Evolutionary conservation across 768 basidiomycete genomes (phyloP).

Genomic region (Lactarius akahatsu): DNA sequence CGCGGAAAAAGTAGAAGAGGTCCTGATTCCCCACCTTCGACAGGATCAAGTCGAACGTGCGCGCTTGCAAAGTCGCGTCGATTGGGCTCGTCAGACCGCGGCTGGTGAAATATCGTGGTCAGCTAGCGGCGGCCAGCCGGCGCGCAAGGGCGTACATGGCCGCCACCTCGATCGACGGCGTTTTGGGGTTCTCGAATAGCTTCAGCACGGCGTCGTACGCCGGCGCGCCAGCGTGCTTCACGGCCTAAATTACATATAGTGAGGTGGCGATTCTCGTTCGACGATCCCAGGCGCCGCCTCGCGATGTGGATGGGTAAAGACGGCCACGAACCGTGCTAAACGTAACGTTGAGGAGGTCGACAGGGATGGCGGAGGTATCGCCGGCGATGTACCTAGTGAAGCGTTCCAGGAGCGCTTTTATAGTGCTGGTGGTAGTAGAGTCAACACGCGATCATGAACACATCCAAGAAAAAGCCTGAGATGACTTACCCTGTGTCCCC

Average conservation of each 20-base stretch:
- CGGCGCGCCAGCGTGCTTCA: conserved; percentile 65
- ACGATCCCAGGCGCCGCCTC: not conserved
- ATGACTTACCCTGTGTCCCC: conserved; percentile 43
- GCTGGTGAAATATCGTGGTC: conserved; percentile 39
- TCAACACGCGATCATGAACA: conserved; percentile 29
- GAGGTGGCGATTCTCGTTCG: not conserved
- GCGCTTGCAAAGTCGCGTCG: conserved; percentile 54
- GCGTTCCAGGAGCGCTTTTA: conserved; percentile 66
- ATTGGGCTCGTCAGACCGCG: conserved; percentile 60
- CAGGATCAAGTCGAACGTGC: conserved; percentile 62
- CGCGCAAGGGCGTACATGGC: conserved; percentile 52
- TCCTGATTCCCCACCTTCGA: conserved; percentile 59
- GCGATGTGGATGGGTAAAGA: not conserved
- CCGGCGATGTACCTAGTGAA: conserved; percentile 70
- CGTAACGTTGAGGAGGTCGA: conserved; percentile 66
- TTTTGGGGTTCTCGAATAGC: conserved; percentile 69
- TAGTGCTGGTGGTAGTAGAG: conserved; percentile 49
- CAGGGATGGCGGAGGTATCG: conserved; percentile 75
- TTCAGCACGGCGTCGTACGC: conserved; percentile 75
- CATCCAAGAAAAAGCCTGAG: not conserved
- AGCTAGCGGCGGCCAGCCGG: not conserved
- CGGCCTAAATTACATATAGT: conserved; percentile 46
- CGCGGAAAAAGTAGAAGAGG: conserved; percentile 60
- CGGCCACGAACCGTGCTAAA: conserved; percentile 47
- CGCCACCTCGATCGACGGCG: conserved; percentile 67